A percentile compares a stretch with the other conserved stretches of the same genome.
phyloP scores from a whole-genome alignment of 73 alveolate species.

The Paramecium octaurelia region DNA sequence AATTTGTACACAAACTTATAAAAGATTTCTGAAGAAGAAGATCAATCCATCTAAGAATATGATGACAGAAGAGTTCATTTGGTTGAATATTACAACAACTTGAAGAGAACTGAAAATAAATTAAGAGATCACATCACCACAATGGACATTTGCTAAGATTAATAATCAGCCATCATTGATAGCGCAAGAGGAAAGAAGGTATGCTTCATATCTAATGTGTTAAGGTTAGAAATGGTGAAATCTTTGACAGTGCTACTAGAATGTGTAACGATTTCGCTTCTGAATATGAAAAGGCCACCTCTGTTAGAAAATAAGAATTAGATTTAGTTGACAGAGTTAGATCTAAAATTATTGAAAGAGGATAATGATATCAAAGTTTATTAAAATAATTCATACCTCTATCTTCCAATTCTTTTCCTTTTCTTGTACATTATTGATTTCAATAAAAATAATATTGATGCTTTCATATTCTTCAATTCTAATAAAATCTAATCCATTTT shows the following conservation, averaged over 20 bases:
- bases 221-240: constrained; percentile 52
- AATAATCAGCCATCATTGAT: constrained; percentile 51
- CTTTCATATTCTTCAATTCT: not conserved
- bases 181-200: constrained; percentile 53
- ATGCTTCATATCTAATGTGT: not conserved
- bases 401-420: not conserved
- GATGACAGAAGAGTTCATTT: constrained; percentile 53
- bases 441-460: not conserved
- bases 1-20: constrained; percentile 14
- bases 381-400: not conserved
- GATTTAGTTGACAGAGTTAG: constrained; percentile 38
- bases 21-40: constrained; percentile 52
- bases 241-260: constrained; percentile 41
- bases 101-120: constrained; percentile 47
- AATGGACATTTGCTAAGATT: constrained; percentile 46
- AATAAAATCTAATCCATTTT: not conserved
- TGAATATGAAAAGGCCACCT: constrained; percentile 42
- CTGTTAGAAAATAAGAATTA: constrained; percentile 38
- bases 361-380: not conserved
- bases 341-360: constrained; percentile 43
- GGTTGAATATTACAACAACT: constrained; percentile 38
- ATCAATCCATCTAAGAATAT: constrained; percentile 41
- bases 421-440: not conserved
- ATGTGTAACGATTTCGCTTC: constrained; percentile 46
- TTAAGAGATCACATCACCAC: constrained; percentile 44